A percentile compares a stretch with the other conserved stretches of the same genome.
Evolutionary conservation across 2,329 filamentous ascomycete genomes (phyloP).

Genomic region (Cercospora sesami): DNA sequence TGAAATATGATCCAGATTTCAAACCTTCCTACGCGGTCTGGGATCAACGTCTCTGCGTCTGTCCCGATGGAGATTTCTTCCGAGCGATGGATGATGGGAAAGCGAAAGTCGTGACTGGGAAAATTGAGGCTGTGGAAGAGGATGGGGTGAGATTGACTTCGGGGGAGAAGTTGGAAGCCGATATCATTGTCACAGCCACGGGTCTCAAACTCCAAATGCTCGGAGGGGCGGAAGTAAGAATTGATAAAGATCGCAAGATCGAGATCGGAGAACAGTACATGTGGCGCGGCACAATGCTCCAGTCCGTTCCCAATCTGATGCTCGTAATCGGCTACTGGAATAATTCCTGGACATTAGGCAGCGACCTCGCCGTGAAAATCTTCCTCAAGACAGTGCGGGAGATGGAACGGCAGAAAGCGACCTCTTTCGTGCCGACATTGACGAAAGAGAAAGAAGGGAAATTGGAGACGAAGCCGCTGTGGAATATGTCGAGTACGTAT

Average conservation of each 20-base stretch:
- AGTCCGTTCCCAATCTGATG: conserved; percentile 58
- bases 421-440: not conserved
- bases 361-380: not conserved
- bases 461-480: not conserved
- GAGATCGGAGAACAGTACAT: conserved; percentile 51
- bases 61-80: conserved; percentile 57
- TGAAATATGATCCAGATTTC: conserved; percentile 44
- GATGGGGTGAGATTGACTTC: conserved; percentile 49
- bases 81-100: conserved; percentile 43
- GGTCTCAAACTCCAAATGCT: conserved; percentile 45
- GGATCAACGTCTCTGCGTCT: conserved; percentile 70
- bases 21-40: conserved; percentile 50
- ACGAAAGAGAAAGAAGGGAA: not conserved
- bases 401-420: not conserved
- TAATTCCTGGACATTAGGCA: conserved; percentile 10
- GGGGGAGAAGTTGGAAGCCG: conserved; percentile 45
- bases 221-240: not conserved
- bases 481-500: conserved; percentile 12
- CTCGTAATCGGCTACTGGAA: conserved; percentile 7
- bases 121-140: conserved; percentile 51
- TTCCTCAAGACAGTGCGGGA: conserved; percentile 3
- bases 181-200: conserved; percentile 64
- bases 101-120: conserved; percentile 54
- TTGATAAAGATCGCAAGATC: conserved; percentile 45
- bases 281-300: conserved; percentile 60